Base-by-base conservation (phyloP, 495 filamentous ascomycete species). In the Trichoderma erinaceum region DNA sequence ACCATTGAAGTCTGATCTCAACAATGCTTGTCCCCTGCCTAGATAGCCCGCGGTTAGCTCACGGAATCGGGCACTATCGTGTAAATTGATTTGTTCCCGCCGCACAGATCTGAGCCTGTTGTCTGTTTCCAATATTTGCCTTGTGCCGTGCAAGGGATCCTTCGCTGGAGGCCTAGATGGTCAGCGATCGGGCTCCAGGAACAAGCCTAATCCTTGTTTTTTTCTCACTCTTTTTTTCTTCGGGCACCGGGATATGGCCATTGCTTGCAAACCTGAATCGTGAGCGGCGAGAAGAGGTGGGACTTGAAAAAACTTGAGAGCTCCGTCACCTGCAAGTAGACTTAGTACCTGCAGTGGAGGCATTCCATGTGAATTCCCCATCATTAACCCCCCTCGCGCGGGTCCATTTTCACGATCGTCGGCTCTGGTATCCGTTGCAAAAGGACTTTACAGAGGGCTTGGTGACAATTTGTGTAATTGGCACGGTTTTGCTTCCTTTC, bases 341-440 rank as follows among this genome's bases (percentile, higher is more conserved):
- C 8, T 13, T 12, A 29, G 29, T 29, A 29, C 29, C 29, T 21
- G 56, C 16, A 18, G 56, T 12, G 23, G 56, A 16, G 56, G 10
- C 1, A 13, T 32, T 61, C 27, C 56, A 61, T 32, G 56, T 18
- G 56, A 48, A 21, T 52, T 52, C 48, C 1, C 48, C n/a, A 16
- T n/a, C 48, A n/a, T 16, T 52, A n/a, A 0, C 48, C 5, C n/a
- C 25, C 48, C 0, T 1, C 21, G 48, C 48, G 0, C 1, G 48
- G 48, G 48, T n/a, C 48, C n/a, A 52, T 52, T 25, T 18, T 52
- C 48, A 52, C 48, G 48, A 52, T 52, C 48, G 35, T 52, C 16
- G 21, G n/a, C 18, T 7, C 48, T n/a, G 5, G n/a, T 21, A 23
- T 52, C 48, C 48, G n/a, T 52, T 15, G 44, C 3, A 48, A 48